A percentile compares a stretch with the other conserved stretches of the same genome.
Evolutionary conservation across 1,284 basidiomycete genomes (phyloP).

Genomic region (Lentinula novae-zelandiae): DNA sequence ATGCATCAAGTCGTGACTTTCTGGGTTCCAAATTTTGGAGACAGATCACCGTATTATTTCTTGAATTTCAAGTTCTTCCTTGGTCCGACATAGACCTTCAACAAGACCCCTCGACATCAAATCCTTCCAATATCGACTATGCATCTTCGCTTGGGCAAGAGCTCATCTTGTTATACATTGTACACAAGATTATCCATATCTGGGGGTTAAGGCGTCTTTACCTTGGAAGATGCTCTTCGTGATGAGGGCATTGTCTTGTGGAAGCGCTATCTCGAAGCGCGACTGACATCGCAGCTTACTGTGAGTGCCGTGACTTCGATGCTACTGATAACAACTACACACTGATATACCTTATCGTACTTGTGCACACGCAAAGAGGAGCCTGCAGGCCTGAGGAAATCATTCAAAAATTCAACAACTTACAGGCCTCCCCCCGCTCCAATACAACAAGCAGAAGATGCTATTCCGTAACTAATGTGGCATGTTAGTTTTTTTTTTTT

Average conservation of each 20-base stretch:
- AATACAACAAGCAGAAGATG: too few species aligned
- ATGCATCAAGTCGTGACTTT: not conserved
- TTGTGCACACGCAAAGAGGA: slow-evolving; percentile 62
- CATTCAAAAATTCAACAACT: too few species aligned
- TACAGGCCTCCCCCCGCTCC: too few species aligned
- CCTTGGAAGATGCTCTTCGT: slow-evolving; percentile 66
- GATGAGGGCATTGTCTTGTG: slow-evolving; percentile 71
- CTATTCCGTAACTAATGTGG: too few species aligned
- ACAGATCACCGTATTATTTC: not conserved
- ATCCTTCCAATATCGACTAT: not conserved
- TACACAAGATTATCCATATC: not conserved
- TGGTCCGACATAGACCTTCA: not conserved
- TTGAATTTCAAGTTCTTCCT: not conserved
- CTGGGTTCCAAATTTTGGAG: not conserved
- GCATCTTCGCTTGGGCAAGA: not conserved
- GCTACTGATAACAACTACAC: slow-evolving; percentile 1
- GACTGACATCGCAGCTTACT: slow-evolving; percentile 78
- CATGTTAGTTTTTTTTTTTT: too few species aligned
- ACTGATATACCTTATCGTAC: slow-evolving; percentile 29
- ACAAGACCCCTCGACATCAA: not conserved
- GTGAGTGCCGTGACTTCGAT: slow-evolving; percentile 36
- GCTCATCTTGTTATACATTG: not conserved
- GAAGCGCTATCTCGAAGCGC: slow-evolving; percentile 82
- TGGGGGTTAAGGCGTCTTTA: slow-evolving; percentile 49
- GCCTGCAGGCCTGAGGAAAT: too few species aligned